These are phyloP conservation scores for Rauvolfia tetraphylla DNA, from an alignment of 257 asterid genomes.

Conservation along the genomic window DNA sequence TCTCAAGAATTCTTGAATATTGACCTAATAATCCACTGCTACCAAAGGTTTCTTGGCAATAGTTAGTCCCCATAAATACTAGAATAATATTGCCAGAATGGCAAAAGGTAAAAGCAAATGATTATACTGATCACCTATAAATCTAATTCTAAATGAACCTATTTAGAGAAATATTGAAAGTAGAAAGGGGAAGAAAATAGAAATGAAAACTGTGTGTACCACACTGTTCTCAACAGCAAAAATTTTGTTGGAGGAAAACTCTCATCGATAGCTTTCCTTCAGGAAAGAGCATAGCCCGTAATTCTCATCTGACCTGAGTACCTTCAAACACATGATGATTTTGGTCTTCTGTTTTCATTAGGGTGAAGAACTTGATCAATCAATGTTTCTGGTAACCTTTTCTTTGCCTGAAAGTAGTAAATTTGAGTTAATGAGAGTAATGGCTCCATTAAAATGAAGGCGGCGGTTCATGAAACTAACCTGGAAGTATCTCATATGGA, in stretches of 20 bases:
- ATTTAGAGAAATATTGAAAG: not conserved
- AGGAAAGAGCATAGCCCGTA: not conserved
- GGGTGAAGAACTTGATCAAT: conserved; percentile 60
- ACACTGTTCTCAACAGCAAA: not conserved
- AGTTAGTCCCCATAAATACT: too few species aligned
- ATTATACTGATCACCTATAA: not conserved
- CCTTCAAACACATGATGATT: not conserved
- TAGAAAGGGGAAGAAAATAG: not conserved
- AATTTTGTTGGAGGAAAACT: conserved; percentile 9
- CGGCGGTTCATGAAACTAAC: conserved; percentile 29
- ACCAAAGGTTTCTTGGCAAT: too few species aligned
- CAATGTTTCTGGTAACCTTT: conserved; percentile 68
- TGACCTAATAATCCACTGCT: too few species aligned
- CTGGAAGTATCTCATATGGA: conserved; percentile 97
- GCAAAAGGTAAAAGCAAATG: not conserved
- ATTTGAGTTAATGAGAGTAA: not conserved
- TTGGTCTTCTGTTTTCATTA: conserved; percentile 26
- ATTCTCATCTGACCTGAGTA: not conserved
- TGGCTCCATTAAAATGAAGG: not conserved
- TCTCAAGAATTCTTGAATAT: not conserved
- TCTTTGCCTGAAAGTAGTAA: conserved; percentile 54
- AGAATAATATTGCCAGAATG: not conserved
- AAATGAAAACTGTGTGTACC: not conserved
- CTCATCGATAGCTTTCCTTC: conserved; percentile 6
- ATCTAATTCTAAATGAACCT: not conserved